These are phyloP conservation scores for Phytopythium vexans DNA, from an alignment of 352 stramenopile genomes.

Conservation along the genomic window DNA sequence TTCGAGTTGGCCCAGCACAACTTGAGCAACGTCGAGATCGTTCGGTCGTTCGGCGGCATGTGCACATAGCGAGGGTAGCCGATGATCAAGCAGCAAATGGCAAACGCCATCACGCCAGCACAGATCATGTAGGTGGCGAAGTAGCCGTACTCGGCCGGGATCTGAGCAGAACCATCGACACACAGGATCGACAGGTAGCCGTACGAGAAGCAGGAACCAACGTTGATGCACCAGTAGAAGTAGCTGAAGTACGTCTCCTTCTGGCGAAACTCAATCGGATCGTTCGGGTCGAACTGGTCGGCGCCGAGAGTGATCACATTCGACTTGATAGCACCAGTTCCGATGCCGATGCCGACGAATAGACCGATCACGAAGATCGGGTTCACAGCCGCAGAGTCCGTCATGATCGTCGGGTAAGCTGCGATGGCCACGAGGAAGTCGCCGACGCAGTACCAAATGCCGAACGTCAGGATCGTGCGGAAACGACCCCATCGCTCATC, in stretches of 20 bases:
- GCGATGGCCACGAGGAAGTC: slow-evolving; percentile 45
- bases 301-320: slow-evolving; percentile 53
- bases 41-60: slow-evolving; percentile 27
- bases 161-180: slow-evolving; percentile 63
- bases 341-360: slow-evolving; percentile 37
- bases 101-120: slow-evolving; percentile 28
- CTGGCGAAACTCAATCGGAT: slow-evolving; percentile 29
- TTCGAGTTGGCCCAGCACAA: slow-evolving; percentile 22
- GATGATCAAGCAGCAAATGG: slow-evolving; percentile 26
- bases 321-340: slow-evolving; percentile 49
- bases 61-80: slow-evolving; percentile 43
- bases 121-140: too few species aligned
- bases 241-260: slow-evolving; percentile 74
- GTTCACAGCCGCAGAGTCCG: slow-evolving; percentile 16
- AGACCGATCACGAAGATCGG: slow-evolving; percentile 48
- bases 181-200: slow-evolving; percentile 69
- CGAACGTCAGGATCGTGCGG: slow-evolving; percentile 50
- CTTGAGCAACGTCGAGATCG: slow-evolving; percentile 41
- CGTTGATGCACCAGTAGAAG: too few species aligned
- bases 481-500: slow-evolving; percentile 54
- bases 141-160: slow-evolving; percentile 68
- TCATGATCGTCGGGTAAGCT: slow-evolving; percentile 36
- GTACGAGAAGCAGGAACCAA: slow-evolving; percentile 64
- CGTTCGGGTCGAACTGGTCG: slow-evolving; percentile 48
- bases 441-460: slow-evolving; percentile 48